A percentile compares a stretch with the other conserved stretches of the same genome.
These are phyloP conservation scores for Chaetomium sp. DNA, from an alignment of 2,329 filamentous ascomycete species.

Conservation along the genomic window DNA sequence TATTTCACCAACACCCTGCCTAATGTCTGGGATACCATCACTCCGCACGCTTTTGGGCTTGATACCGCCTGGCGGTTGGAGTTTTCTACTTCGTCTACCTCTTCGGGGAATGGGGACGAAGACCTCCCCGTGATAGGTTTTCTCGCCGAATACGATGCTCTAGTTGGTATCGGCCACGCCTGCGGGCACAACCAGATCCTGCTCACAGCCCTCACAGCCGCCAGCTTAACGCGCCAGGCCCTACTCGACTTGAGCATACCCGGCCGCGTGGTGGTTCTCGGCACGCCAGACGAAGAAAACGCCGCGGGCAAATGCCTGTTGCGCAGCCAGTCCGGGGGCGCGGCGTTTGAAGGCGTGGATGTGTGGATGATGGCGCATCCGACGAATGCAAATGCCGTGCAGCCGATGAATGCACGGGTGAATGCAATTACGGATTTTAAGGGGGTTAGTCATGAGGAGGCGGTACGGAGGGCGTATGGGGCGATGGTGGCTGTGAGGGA, in stretches of 20 bases:
- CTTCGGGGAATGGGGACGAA: too few relatives aligned
- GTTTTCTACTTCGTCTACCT: not conserved
- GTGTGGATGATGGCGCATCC: conserved; percentile 5
- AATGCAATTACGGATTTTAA: not conserved
- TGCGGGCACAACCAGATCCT: conserved; percentile 3
- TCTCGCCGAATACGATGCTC: conserved; percentile 1
- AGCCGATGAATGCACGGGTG: not conserved
- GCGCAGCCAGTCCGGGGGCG: not conserved
- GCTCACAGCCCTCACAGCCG: not conserved
- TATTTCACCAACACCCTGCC: not conserved
- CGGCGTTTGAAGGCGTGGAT: not conserved
- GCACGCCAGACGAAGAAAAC: conserved; percentile 2
- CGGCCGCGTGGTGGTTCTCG: not conserved
- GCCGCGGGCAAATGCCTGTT: not conserved
- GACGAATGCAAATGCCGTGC: not conserved
- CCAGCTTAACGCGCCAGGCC: not conserved
- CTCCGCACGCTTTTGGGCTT: not conserved
- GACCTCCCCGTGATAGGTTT: conserved; percentile 1
- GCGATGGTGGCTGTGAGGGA: not conserved
- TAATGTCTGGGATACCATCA: not conserved
- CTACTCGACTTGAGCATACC: not conserved
- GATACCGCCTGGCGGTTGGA: not conserved
- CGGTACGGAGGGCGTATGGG: not conserved
- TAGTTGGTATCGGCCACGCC: not conserved
- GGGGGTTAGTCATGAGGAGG: not conserved